These are phyloP conservation scores for Austroboletus niveus DNA, from an alignment of 1,284 basidiomycete genomes.

Conservation along the genomic window DNA sequence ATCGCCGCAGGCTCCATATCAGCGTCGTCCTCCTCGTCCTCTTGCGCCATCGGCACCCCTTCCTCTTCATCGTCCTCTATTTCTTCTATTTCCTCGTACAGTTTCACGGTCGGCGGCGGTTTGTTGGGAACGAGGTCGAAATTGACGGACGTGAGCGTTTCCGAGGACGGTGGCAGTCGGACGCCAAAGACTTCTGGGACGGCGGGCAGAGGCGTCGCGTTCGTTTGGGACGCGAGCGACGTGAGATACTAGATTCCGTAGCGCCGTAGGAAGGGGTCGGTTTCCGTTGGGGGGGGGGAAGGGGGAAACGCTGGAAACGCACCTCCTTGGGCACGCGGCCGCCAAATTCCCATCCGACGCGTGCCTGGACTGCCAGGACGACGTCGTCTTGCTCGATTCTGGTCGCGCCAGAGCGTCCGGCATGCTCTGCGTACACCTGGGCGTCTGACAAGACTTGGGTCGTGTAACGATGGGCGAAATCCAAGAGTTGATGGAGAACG, in stretches of 20 bases:
- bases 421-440: slow-evolving; percentile 92
- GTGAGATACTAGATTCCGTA: slow-evolving; percentile 69
- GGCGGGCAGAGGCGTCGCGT: slow-evolving; percentile 84
- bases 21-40: slow-evolving; percentile 53
- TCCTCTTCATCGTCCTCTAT: slow-evolving; percentile 53
- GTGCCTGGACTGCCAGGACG: slow-evolving; percentile 86
- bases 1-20: slow-evolving; percentile 60
- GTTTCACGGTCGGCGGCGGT: slow-evolving; percentile 67
- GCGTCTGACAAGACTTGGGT: slow-evolving; percentile 90
- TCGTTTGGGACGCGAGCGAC: slow-evolving; percentile 87
- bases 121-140: slow-evolving; percentile 92
- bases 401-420: slow-evolving; percentile 57
- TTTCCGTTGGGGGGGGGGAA: no score
- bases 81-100: slow-evolving; percentile 79
- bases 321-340: slow-evolving; percentile 96
- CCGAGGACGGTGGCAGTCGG: slow-evolving; percentile 77
- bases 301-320: slow-evolving; percentile 23
- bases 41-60: slow-evolving; percentile 23
- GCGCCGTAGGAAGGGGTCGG: no score
- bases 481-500: slow-evolving; percentile 92
- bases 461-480: slow-evolving; percentile 95
- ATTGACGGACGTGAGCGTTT: slow-evolving; percentile 88
- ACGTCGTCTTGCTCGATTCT: slow-evolving; percentile 91
- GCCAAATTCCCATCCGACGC: slow-evolving; percentile 93
- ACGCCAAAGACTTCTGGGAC: slow-evolving; percentile 96